Evolutionary conservation across 2,329 filamentous ascomycete genomes (phyloP), one percentile per base, ranked within the genome.

Genomic region (Thielaviopsis populi): DNA sequence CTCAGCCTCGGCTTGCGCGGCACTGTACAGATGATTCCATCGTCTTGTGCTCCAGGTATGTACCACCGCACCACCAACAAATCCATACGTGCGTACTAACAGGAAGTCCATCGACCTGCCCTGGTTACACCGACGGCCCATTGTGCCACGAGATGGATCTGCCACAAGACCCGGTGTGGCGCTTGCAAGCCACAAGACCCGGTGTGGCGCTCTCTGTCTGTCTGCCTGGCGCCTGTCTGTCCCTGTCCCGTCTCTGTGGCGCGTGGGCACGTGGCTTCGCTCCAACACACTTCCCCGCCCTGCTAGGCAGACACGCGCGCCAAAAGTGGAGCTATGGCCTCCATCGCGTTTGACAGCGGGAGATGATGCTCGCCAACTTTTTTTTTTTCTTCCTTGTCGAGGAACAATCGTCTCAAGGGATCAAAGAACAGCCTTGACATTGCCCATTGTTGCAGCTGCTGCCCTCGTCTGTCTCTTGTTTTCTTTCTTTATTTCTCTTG

Each of bases 241-340:
- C n/a, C n/a, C n/a, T n/a, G n/a, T n/a, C n/a, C n/a, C n/a, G n/a
- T n/a, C 13, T 1, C 19, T 24, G 58, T 60, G 40, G 41, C 40
- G 27, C 41, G 22, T 11, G n/a, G 30, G 37, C 59, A 61, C 59
- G 59, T 61, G 59, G 19, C 15, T 33, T 37, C 59, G 59, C 43
- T 37, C 41, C 42, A 19, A 8, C 11, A 3, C 22, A 27, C 19
- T 24, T 5, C 41, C 59, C 15, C 19, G 11, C 50, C 27, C 27
- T n/a, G 50, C 41, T 30, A 61, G 59, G 59, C 30, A 48, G 43
- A 50, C 59, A 48, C 59, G 43, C 59, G 15, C 8, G 15, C 15
- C 2, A 17, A 33, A 56, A 56, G 27, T 56, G 53, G 53, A 33
- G 10, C 53, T 2, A 10, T 37, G 27, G 24, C 53, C 27, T 56